Evolutionary conservation across 495 filamentous ascomycete genomes (phyloP).

Genomic region (Pseudoneurospora amorphoporcata): DNA sequence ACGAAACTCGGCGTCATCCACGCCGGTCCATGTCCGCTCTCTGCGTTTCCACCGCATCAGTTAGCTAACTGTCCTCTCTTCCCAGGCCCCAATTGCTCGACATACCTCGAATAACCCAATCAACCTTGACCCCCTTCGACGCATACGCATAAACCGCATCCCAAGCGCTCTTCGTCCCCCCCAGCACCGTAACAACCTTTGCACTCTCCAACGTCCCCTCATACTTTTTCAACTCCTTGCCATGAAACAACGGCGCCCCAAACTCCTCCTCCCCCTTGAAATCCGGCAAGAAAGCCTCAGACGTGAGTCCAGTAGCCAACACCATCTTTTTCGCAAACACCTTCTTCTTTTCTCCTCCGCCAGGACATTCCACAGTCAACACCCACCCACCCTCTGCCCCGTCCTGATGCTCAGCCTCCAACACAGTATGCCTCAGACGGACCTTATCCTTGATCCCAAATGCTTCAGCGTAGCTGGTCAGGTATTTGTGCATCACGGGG

Average conservation of each 20-base stretch:
- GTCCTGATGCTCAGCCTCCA: slow-evolving; percentile 37
- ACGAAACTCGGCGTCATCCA: slow-evolving; percentile 58
- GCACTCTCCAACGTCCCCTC: slow-evolving; percentile 17
- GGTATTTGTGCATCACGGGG: slow-evolving; percentile 51
- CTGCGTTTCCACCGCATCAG: slow-evolving; percentile 10
- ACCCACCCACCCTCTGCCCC: slow-evolving; percentile 28
- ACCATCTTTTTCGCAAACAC: slow-evolving; percentile 24
- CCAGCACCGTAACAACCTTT: slow-evolving; percentile 49
- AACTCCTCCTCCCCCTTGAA: slow-evolving; percentile 29
- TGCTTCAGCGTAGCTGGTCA: slow-evolving; percentile 49
- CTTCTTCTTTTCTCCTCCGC: not conserved
- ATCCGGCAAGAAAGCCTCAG: slow-evolving; percentile 27
- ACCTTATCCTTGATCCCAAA: slow-evolving; percentile 47
- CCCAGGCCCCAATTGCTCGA: not conserved
- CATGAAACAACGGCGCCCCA: slow-evolving; percentile 52
- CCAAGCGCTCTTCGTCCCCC: slow-evolving; percentile 66
- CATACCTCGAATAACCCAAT: slow-evolving; percentile 64
- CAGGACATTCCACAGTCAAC: slow-evolving; percentile 19
- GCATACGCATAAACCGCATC: slow-evolving; percentile 66
- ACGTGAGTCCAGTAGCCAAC: slow-evolving; percentile 29
- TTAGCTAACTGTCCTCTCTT: not conserved
- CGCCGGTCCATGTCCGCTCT: slow-evolving; percentile 59
- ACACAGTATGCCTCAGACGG: slow-evolving; percentile 42
- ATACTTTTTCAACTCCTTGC: slow-evolving; percentile 39
- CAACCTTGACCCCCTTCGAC: slow-evolving; percentile 51